Evolutionary conservation across 1,139 yeast species (phyloP).

Genomic region (Debaryomyces sp.): DNA sequence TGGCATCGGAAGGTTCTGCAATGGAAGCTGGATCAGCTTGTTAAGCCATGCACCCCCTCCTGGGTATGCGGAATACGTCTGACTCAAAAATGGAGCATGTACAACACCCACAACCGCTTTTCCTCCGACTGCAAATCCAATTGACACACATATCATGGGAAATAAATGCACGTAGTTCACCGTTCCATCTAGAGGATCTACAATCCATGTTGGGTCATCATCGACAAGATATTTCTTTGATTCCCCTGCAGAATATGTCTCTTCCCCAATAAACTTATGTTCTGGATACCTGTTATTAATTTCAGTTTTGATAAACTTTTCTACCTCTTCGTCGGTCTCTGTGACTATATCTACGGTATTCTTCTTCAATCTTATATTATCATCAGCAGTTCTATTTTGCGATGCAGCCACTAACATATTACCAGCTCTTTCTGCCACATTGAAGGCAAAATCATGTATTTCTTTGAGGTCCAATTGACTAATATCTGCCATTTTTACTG

Average conservation of each 20-base stretch:
- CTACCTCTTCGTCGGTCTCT: conserved; percentile 40
- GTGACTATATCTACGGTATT: conserved; percentile 12
- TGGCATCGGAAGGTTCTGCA: conserved; percentile 8
- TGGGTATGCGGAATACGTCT: conserved; percentile 11
- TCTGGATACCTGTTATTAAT: conserved; percentile 43
- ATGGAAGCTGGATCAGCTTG: conserved; percentile 7
- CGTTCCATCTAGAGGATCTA: conserved; percentile 12
- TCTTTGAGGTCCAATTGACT: conserved; percentile 8
- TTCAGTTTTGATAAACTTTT: conserved; percentile 40
- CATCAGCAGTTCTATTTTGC: not conserved
- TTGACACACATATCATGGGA: conserved; percentile 11
- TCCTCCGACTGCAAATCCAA: conserved; percentile 10
- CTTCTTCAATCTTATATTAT: conserved; percentile 8
- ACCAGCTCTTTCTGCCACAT: conserved; percentile 10
- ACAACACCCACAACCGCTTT: conserved; percentile 10
- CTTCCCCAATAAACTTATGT: conserved; percentile 60
- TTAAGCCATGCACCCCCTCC: conserved; percentile 12
- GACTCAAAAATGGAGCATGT: conserved; percentile 11
- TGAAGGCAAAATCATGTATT: conserved; percentile 9
- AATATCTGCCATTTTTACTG: not conserved
- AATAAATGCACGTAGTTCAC: conserved; percentile 11
- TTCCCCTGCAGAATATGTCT: conserved; percentile 18
- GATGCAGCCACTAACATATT: conserved; percentile 8
- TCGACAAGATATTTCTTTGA: conserved; percentile 9
- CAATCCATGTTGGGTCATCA: conserved; percentile 11